Evolutionary conservation across 192 early-diverging fungal species (phyloP), one percentile per base, ranked within the genome.

Genomic region (Coemansia sp.): DNA sequence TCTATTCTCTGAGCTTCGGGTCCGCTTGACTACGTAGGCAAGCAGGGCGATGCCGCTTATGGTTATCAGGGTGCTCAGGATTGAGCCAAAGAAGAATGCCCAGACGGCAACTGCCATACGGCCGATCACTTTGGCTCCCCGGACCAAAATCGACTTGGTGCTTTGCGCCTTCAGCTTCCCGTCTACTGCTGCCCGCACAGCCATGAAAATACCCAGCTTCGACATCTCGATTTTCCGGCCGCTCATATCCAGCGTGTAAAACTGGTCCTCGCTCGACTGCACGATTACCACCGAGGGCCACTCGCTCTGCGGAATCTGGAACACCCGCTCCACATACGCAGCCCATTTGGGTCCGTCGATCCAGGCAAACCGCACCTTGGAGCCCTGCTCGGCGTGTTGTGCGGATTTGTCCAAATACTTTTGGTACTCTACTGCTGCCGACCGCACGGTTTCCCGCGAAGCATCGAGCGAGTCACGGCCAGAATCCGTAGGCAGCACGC

Each of bases 271-370:
- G 54, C 66, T 70, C 21, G 79, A 58, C 39, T 79, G 69, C n/a
- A 69, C 74, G 60, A 84, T 80, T n/a, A 84, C 58, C 21, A 79
- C 58, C 15, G 64, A 62, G 3, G 82, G 82, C 48, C 69, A 66
- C 31, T 56, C 43, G 1, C 50, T 31, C 31, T 57, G 66, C 6
- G 32, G 51, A 18, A 80, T 53, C 17, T 69, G 69, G 62, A 82
- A 86, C 34, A 81, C 81, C 11, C 78, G 58, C 17, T 73, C 62
- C 11, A 88, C 57, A 61, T 86, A 89, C 28, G 81, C 61, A 7
- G 64, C 61, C 84, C 84, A 91, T 26, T 81, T 83, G 53, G 51
- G 63, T 14, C 70, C 76, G 62, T 88, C 82, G 43, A 89, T 58
- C 72, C 82, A 85, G 9, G 81, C 83, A 73, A 89, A 91, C 14